Evolutionary conservation across 345 rosid genomes (phyloP).

Genomic region (Populus tremula): DNA sequence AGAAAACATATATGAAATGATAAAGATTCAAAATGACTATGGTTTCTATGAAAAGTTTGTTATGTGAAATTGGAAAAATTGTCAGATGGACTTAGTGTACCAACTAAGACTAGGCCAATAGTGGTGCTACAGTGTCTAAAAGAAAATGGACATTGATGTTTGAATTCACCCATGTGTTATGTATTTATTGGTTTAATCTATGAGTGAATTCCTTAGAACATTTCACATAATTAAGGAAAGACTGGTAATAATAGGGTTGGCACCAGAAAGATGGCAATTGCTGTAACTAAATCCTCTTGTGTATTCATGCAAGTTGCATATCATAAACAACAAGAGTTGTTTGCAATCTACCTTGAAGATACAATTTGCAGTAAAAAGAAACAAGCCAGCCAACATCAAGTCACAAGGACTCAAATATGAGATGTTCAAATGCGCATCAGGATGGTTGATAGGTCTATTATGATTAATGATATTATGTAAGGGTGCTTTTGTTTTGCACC

Average conservation of each 20-base stretch:
- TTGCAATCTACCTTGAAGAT: background rate
- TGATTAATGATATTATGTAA: background rate
- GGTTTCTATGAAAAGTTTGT: background rate
- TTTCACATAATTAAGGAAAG: background rate
- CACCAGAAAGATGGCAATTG: background rate
- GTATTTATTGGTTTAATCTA: background rate
- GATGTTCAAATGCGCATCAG: background rate
- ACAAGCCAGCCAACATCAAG: background rate
- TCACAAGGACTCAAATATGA: background rate
- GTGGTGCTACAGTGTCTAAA: background rate
- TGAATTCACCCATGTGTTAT: background rate
- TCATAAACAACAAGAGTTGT: background rate
- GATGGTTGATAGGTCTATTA: background rate
- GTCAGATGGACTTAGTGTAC: background rate
- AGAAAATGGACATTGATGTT: background rate
- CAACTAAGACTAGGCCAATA: background rate
- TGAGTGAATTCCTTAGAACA: background rate
- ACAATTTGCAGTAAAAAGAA: background rate
- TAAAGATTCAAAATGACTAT: background rate
- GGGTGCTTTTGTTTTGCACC: no score
- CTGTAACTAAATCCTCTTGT: background rate
- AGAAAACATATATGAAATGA: background rate
- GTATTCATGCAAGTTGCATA: background rate
- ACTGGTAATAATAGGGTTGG: background rate
- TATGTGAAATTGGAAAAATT: background rate